Conservation (phyloP, 2,329 filamentous ascomycete genomes). For the Ilyonectria mors-panacis region DNA sequence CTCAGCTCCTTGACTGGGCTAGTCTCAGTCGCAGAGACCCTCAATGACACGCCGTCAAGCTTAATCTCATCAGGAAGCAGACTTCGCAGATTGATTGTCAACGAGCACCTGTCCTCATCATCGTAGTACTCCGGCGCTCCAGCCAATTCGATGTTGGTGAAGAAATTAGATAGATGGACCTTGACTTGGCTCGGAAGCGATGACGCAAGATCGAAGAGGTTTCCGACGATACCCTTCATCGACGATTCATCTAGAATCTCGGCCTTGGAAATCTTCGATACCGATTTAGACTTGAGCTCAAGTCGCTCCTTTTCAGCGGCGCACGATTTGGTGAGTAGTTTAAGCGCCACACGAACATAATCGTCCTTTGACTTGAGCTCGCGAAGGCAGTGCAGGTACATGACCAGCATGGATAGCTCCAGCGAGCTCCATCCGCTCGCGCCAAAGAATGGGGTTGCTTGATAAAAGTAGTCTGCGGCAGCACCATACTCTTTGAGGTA, state of each 20-base stretch:
- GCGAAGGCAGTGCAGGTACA: conserved; percentile 88
- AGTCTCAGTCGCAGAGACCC: conserved; percentile 69
- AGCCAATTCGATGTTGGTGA: conserved; percentile 77
- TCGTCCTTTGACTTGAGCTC: conserved; percentile 83
- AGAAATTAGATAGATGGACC: conserved; percentile 81
- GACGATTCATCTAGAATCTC: conserved; percentile 52
- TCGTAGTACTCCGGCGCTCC: conserved; percentile 79
- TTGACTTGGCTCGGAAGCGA: conserved; percentile 71
- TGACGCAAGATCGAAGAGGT: conserved; percentile 62
- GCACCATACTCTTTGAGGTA: conserved; percentile 79
- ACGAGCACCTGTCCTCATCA: conserved; percentile 80
- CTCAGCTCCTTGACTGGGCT: conserved; percentile 73
- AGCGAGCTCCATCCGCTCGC: conserved; percentile 83
- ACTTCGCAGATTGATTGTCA: conserved; percentile 79
- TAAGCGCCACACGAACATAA: conserved; percentile 82
- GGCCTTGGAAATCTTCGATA: conserved; percentile 36
- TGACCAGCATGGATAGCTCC: conserved; percentile 86
- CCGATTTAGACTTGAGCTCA: conserved; percentile 52
- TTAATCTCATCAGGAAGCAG: conserved; percentile 79
- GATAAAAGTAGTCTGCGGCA: conserved; percentile 84
- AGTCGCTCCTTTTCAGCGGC: conserved; percentile 66
- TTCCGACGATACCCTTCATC: conserved; percentile 64
- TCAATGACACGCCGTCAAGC: conserved; percentile 75
- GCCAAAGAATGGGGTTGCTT: conserved; percentile 84
- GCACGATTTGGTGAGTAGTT: conserved; percentile 79